Percentiles rank a stretch among this genome's conserved stretches.
phyloP scores from a whole-genome alignment of 2,329 filamentous ascomycete genomes.

The Claviceps arundinis region DNA sequence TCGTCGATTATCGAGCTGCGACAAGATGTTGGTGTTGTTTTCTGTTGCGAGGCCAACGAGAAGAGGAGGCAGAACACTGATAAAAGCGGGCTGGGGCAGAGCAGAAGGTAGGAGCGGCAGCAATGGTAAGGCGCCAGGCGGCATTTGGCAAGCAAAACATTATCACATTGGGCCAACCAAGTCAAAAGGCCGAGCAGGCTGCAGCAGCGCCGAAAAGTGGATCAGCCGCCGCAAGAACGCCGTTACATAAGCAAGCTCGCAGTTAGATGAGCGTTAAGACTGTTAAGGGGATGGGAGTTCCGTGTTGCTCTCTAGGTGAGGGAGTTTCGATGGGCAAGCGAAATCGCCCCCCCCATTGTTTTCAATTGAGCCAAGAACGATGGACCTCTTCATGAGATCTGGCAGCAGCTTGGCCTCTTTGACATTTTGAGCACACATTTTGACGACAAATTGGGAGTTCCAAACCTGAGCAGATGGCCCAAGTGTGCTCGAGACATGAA shows the following conservation, averaged over 20 bases:
- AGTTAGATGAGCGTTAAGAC: conserved; percentile 12
- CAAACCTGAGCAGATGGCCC: neutral
- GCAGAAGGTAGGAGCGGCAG: neutral
- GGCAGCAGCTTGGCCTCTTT: neutral
- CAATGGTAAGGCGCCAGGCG: neutral
- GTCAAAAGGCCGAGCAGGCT: neutral
- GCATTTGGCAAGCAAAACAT: neutral
- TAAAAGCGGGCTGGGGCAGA: conserved; percentile 7
- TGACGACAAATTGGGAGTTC: neutral
- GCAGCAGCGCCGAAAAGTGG: neutral
- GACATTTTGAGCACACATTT: neutral
- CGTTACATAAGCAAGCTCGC: conserved; percentile 14
- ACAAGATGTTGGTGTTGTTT: conserved; percentile 26
- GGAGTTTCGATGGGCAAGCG: too few species aligned
- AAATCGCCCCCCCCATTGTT: too few species aligned
- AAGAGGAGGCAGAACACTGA: conserved; percentile 18
- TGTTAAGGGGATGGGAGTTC: too few species aligned
- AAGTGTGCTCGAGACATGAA: neutral
- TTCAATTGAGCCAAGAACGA: neutral
- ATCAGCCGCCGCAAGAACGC: conserved; percentile 4
- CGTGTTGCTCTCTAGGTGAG: too few species aligned
- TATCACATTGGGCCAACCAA: neutral
- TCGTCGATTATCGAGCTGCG: conserved; percentile 14
- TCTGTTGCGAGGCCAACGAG: conserved; percentile 32
- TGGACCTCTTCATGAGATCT: neutral